A percentile compares a stretch with the other conserved stretches of the same genome.
These are phyloP conservation scores for Aegilops umbellulata DNA, from an alignment of 176 grass and related monocot genomes.

Conservation along the genomic window DNA sequence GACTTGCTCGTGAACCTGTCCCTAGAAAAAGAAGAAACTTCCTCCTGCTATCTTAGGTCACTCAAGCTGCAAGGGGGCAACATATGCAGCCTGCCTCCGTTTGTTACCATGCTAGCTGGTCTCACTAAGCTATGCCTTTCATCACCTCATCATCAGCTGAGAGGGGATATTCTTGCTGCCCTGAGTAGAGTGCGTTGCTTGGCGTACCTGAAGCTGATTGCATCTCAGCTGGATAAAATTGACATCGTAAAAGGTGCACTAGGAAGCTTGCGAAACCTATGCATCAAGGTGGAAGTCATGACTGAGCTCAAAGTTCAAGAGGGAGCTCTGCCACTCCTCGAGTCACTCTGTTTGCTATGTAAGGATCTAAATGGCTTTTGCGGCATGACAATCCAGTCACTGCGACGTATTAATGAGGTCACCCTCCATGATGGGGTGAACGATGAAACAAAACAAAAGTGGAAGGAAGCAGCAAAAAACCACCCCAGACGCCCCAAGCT, in stretches of 20 bases:
- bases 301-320: neutral
- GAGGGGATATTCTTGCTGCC: neutral
- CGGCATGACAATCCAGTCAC: accelerated
- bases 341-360: neutral
- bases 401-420: neutral
- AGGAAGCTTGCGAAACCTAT: neutral
- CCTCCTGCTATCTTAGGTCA: neutral
- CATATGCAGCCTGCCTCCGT: neutral
- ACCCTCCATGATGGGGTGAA: neutral
- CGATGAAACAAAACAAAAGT: neutral
- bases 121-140: neutral
- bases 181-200: too few species aligned
- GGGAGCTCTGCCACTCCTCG: neutral
- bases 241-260: neutral
- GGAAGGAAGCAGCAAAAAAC: neutral
- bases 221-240: too few species aligned
- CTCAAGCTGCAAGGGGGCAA: neutral
- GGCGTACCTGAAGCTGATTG: too few species aligned
- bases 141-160: neutral
- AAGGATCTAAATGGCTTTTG: neutral
- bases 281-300: neutral
- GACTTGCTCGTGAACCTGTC: neutral
- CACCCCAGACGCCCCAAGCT: neutral
- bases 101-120: neutral
- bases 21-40: neutral